Conservation (phyloP, 192 early-diverging fungal genomes). For the Chytriomyces sp. region DNA sequence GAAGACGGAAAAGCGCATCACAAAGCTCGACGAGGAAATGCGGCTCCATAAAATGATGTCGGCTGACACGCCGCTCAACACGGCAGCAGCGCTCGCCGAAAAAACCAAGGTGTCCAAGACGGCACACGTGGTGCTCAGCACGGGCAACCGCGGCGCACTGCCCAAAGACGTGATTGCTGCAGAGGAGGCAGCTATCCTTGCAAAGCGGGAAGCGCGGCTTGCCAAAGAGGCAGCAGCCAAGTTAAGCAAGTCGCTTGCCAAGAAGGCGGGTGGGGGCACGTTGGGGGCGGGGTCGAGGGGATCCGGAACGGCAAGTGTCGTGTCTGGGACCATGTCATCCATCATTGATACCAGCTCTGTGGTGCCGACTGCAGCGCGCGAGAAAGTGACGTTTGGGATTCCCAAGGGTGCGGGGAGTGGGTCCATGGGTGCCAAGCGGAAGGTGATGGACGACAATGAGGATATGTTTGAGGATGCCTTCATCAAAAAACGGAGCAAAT, state of each 20-base stretch:
- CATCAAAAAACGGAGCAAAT: slow-evolving; percentile 3
- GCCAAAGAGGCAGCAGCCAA: slow-evolving; percentile 21
- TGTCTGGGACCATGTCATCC: slow-evolving; percentile 3
- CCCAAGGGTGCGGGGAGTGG: too few species aligned
- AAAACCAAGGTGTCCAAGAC: slow-evolving; percentile 67
- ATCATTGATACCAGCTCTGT: slow-evolving; percentile 23
- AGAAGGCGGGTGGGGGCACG: neutral
- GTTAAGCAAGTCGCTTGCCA: slow-evolving; percentile 1
- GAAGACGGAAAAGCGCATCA: slow-evolving; percentile 89
- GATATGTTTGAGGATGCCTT: slow-evolving; percentile 4
- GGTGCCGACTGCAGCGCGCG: slow-evolving; percentile 24
- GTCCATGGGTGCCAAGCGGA: slow-evolving; percentile 23
- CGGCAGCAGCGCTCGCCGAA: slow-evolving; percentile 71
- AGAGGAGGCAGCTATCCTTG: slow-evolving; percentile 21
- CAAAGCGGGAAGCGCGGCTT: slow-evolving; percentile 10
- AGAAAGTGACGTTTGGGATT: slow-evolving; percentile 43
- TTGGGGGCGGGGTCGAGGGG: neutral
- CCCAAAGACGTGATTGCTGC: slow-evolving; percentile 14
- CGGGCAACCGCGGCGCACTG: slow-evolving; percentile 68
- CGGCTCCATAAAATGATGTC: slow-evolving; percentile 73
- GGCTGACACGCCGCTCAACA: slow-evolving; percentile 75
- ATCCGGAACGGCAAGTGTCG: neutral
- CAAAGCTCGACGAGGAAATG: slow-evolving; percentile 80
- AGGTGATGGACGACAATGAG: neutral
- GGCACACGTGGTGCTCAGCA: slow-evolving; percentile 80